phyloP scores from a whole-genome alignment of 1,284 basidiomycete species.

The Ganoderma lucidum region DNA sequence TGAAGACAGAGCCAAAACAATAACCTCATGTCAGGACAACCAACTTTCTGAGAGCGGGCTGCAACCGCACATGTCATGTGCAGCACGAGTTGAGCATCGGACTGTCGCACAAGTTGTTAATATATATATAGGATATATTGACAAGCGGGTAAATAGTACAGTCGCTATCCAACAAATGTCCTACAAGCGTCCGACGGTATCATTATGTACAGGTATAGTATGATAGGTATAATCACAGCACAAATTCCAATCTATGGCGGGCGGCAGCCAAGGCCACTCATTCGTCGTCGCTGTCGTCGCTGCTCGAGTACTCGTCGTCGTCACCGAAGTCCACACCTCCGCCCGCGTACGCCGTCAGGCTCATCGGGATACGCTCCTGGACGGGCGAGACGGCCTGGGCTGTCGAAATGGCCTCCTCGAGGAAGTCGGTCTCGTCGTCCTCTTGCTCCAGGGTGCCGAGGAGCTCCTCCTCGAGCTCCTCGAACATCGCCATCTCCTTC shows the following conservation, averaged over 20 bases:
- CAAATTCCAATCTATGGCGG: not conserved
- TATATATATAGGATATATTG: not conserved
- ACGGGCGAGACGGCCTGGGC: conserved; percentile 52
- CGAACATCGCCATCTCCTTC: conserved; percentile 42
- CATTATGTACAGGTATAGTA: conserved; percentile 10
- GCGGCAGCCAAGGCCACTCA: conserved; percentile 32
- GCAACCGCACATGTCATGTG: not conserved
- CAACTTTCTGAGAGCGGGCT: not conserved
- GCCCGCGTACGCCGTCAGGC: conserved; percentile 59
- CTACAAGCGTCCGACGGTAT: conserved; percentile 6
- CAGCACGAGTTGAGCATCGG: not conserved
- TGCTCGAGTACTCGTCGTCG: conserved; percentile 69
- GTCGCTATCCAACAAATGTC: not conserved
- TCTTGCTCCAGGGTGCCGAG: conserved; percentile 41
- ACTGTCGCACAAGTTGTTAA: not conserved
- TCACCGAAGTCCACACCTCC: conserved; percentile 39
- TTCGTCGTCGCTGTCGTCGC: conserved; percentile 77
- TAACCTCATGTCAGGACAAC: not conserved
- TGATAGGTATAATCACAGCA: not conserved
- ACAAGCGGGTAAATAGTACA: conserved; percentile 4
- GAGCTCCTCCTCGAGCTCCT: conserved; percentile 55
- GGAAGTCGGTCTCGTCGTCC: conserved; percentile 37
- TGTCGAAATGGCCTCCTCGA: conserved; percentile 47
- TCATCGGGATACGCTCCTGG: conserved; percentile 54
- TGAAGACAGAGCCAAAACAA: not conserved